phyloP scores from a whole-genome alignment of 2,329 filamentous ascomycete genomes.

The Cladorrhinum sp. region DNA sequence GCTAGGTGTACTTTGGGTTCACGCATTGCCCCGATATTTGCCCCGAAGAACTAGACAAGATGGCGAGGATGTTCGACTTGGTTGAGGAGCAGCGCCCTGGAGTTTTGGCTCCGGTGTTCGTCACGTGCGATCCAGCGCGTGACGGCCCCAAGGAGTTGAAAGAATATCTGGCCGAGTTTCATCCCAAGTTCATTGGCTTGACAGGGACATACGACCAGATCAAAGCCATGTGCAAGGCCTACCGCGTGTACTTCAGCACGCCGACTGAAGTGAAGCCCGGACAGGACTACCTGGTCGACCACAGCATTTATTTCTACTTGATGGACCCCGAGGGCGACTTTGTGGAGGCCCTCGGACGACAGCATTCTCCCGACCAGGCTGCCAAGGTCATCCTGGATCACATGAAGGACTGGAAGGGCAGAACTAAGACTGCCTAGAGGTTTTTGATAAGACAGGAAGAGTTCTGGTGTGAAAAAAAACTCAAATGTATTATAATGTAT shows the following conservation, averaged over 20 bases:
- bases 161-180: constrained; percentile 87
- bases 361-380: constrained; percentile 86
- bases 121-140: constrained; percentile 90
- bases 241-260: constrained; percentile 96
- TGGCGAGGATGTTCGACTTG: constrained; percentile 89
- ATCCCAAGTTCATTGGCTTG: constrained; percentile 78
- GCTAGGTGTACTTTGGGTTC: constrained; percentile 94
- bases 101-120: constrained; percentile 75
- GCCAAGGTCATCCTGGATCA: constrained; percentile 82
- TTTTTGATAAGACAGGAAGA: not conserved
- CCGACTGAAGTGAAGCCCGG: constrained; percentile 83
- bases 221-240: constrained; percentile 91
- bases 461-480: not conserved
- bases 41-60: constrained; percentile 98
- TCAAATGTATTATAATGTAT: not conserved
- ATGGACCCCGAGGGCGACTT: constrained; percentile 99
- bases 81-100: constrained; percentile 52
- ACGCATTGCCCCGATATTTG: constrained; percentile 98
- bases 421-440: constrained; percentile 25
- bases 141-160: constrained; percentile 84
- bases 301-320: constrained; percentile 99
- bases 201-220: constrained; percentile 93
- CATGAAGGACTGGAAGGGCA: constrained; percentile 60
- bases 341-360: constrained; percentile 91
- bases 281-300: constrained; percentile 95